These are phyloP conservation scores for Austroboletus novae-zelandiae DNA, from an alignment of 1,284 basidiomycete species.

Conservation along the genomic window DNA sequence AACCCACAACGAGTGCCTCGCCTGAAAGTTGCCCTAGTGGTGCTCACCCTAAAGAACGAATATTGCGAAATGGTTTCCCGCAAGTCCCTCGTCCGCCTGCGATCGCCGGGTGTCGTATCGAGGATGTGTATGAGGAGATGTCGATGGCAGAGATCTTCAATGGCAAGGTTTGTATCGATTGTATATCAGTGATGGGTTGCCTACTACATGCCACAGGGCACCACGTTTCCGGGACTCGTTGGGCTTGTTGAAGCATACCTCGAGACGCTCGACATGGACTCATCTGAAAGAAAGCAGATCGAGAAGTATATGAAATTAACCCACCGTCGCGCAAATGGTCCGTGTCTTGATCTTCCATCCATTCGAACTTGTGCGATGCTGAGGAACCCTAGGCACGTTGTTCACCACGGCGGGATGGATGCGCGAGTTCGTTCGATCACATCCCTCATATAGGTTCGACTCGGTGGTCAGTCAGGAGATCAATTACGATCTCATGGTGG, in stretches of 20 bases:
- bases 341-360: constrained; percentile 22
- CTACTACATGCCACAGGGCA: constrained; percentile 39
- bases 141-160: constrained; percentile 92
- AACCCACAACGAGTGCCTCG: constrained; percentile 42
- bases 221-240: constrained; percentile 81
- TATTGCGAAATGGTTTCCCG: constrained; percentile 69
- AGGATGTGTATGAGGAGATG: constrained; percentile 91
- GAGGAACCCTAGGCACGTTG: constrained; percentile 59
- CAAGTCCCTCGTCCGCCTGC: constrained; percentile 50
- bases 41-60: constrained; percentile 54
- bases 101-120: constrained; percentile 45
- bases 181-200: constrained; percentile 1
- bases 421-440: constrained; percentile 84
- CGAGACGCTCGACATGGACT: constrained; percentile 81
- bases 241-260: constrained; percentile 86
- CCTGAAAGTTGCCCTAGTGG: constrained; percentile 47
- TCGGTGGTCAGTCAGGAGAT: constrained; percentile 89
- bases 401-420: constrained; percentile 93
- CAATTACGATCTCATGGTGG: constrained; percentile 91
- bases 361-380: constrained; percentile 24
- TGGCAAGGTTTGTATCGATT: constrained; percentile 63
- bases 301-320: constrained; percentile 80
- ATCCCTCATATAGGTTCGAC: constrained; percentile 89
- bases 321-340: constrained; percentile 77
- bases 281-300: constrained; percentile 63